Base-by-base conservation (phyloP, 768 basidiomycete genomes). In the Naematelia encephala region DNA sequence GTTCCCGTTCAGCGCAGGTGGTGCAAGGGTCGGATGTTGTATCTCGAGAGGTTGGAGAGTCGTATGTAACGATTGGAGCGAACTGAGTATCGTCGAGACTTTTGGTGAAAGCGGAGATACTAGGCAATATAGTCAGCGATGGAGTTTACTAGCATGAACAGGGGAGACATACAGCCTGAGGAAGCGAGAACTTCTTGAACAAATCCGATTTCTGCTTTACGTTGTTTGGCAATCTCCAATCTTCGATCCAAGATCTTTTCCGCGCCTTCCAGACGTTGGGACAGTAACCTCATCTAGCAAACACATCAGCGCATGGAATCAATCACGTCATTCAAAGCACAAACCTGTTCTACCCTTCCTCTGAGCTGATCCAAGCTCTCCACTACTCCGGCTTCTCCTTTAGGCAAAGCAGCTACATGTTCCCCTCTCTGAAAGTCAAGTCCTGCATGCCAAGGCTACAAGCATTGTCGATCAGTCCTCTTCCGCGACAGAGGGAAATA, bases 351-450 rank as follows among this genome's bases (percentile, higher is more conserved):
- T 2, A 93, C 79, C 66, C 84, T 81, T 62, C 81, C 80, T 50
- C 88, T 79, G 49, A 91, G 76, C 34, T 84, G 81, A 23, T 88
- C 86, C 2, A 91, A 80, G 72, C 88, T 85, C 10, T 84, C 82
- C 65, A 86, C 79, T 23, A 90, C 77, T 59, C 83, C 74, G 0
- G 58, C 54, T 59, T 78, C 74, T 28, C 82, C 81, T 66, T 87
- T 83, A 1, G 70, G 62, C 16, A 66, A 52, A 22, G 54, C 14
- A 4, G 67, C 63, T 5, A 75, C 67, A 54, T 74, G 65, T n/a
- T 82, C 79, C 0, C 83, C 82, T 27, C 80, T 73, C 1, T 82
- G 82, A 54, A 93, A 80, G 76, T 91, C 83, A 27, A 91, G 78
- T 0, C 84, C 83, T 52, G 82, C 81, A 57, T 93, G 91, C 76